Evolutionary conservation across 305 asterid species (phyloP).

Genomic region (Fraxinus ornus): DNA sequence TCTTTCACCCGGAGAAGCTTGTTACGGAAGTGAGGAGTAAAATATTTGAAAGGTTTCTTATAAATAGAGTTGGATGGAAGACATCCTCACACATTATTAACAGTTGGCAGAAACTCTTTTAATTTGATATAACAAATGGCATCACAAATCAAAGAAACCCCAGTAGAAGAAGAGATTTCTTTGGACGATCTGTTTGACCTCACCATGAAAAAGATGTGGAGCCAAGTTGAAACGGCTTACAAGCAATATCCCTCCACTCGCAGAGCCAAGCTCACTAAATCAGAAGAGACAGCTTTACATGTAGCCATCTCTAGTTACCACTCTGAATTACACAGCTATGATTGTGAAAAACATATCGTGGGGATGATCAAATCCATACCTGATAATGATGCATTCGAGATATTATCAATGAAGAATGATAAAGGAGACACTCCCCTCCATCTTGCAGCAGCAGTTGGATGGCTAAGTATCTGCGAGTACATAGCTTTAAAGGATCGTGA

Average conservation of each 20-base stretch:
- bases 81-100: neutral
- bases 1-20: neutral
- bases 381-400: neutral
- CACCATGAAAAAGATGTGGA: constrained; percentile 13
- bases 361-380: constrained; percentile 26
- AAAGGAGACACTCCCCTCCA: constrained; percentile 54
- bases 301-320: constrained; percentile 38
- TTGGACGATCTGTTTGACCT: constrained; percentile 1
- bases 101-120: neutral
- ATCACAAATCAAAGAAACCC: neutral
- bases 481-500: constrained; percentile 2
- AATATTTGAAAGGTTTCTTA: neutral
- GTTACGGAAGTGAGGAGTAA: neutral
- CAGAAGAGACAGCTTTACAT: constrained; percentile 49
- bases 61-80: neutral
- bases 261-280: constrained; percentile 30
- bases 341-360: neutral
- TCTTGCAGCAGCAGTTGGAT: constrained; percentile 47
- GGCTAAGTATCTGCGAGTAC: constrained; percentile 12
- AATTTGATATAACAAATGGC: neutral
- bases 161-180: neutral
- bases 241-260: neutral
- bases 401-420: constrained; percentile 16
- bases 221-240: constrained; percentile 11
- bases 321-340: neutral